These are phyloP conservation scores for Mimosa bimucronata DNA, from an alignment of 306 rosid species.

Conservation along the genomic window DNA sequence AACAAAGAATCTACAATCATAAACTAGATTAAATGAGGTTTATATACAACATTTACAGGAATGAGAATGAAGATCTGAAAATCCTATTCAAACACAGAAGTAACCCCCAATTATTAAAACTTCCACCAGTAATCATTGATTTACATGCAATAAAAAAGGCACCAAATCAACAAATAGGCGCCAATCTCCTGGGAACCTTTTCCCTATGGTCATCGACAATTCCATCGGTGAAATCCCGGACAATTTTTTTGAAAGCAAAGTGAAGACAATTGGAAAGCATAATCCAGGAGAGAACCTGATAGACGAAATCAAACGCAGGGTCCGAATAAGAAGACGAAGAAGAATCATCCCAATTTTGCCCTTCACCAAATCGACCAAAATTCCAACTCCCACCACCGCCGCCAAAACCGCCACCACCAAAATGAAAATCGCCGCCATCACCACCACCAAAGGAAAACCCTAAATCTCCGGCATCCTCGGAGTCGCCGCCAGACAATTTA, in stretches of 20 bases:
- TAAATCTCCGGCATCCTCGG: constrained; percentile 50
- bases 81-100: constrained; percentile 7
- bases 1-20: background rate
- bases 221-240: constrained; percentile 60
- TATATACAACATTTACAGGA: constrained; percentile 32
- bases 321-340: constrained; percentile 63
- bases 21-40: background rate
- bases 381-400: constrained; percentile 78
- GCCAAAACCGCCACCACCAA: constrained; percentile 44
- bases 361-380: constrained; percentile 65
- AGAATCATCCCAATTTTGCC: constrained; percentile 66
- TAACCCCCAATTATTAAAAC: background rate
- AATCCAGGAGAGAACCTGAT: constrained; percentile 85
- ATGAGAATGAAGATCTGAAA: background rate
- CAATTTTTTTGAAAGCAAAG: constrained; percentile 75
- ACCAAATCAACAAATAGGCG: constrained; percentile 61
- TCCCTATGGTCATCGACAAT: constrained; percentile 67
- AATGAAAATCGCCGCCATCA: constrained; percentile 52
- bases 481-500: constrained; percentile 51
- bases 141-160: constrained; percentile 6
- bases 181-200: constrained; percentile 65
- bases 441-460: constrained; percentile 61
- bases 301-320: constrained; percentile 84
- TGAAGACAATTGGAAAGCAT: constrained; percentile 83
- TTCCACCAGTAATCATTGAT: constrained; percentile 21